Base-by-base conservation (phyloP, 2,329 filamentous ascomycete genomes). In the Xylaria sp. region DNA sequence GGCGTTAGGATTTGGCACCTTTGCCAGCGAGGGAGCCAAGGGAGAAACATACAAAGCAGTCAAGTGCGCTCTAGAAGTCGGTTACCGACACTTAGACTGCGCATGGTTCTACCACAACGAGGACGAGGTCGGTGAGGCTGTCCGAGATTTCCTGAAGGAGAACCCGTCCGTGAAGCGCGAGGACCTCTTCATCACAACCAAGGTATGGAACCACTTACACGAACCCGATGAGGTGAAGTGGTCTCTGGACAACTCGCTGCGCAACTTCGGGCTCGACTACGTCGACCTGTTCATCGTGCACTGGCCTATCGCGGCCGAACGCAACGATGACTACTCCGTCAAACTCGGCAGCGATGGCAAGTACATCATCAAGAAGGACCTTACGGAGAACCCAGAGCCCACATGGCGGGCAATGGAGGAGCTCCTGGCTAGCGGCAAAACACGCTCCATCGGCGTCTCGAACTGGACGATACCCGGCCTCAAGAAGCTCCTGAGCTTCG, bases 101-200 rank as follows among this genome's bases (percentile, higher is more conserved):
- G 90, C 90, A 60, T 87, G 90, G 77, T 90, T 89, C 72, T 93
- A 93, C 79, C 86, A 87, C 76, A 93, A 93, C 78, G 91, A 90
- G 77, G 80, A 80, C 10, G 88, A 90, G 76, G 87, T 90, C 44
- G 88, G 88, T 61, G 79, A 84, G 28, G 88, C 85, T 23, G 84
- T 90, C 74, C 84, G 83, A 64, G 85, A 82, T 74, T 82, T 82
- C 74, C 76, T 80, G 32, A 75, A 73, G 72, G 75, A 78, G 65
- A 80, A 78, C 76, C 73, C 78, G 9, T 84, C 84, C 0, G 83
- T 88, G 7, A 83, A 85, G 63, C 83, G 86, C 32, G 80, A 83
- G 60, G 82, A 88, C 70, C 82, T 88, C 74, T 88, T 86, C 82
- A 78, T 88, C 67, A 91, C 89, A 68, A 91, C 89, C 71, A 92